Base-by-base conservation (phyloP, 306 rosid species). In the Rosa chinensis region DNA sequence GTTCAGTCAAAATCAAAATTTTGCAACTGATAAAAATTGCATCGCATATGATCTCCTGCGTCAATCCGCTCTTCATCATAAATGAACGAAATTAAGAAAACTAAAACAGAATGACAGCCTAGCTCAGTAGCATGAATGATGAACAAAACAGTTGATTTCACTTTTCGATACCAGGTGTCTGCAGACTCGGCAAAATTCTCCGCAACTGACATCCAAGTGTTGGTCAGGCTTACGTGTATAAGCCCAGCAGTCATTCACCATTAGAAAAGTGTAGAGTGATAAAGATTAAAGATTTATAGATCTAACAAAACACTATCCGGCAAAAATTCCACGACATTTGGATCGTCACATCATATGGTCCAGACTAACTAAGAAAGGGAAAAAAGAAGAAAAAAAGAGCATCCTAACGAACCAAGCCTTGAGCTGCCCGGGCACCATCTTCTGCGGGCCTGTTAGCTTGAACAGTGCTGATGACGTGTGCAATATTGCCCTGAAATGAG, bases 401-500 rank as follows among this genome's bases (percentile, higher is more conserved):
- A 56, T 72, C 83, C 90, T 82, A 95, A 74, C 97, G 97, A 82
- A 45, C 86, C 87, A 88, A 79, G 66, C 97, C 93, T 86, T 91
- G 97, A 74, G 87, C 79, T 62, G 88, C 89, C 84, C 84, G 98
- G 21, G 87, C 72, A 66, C 93, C 96, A 74, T 93, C 99, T 63
- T 90, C 98, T 1, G 89, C 76, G 70, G 77, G 9, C 86, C 84
- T 90, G 91, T 79, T 93, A 13, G 97, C 87, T 82, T 89, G 97
- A 88, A 95, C 82, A 59, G 99, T 95, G 64, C 84, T 80, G 73
- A 93, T 95, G 28, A 95, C 98, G 63, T 84, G 84, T 16, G 94
- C 66, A 71, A 93, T 77, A 79, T 95, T 93, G 20, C 90, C 96
- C 99, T 95, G 88, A 73, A 73, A 79, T 53, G 17, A 73, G 2